A percentile compares a stretch with the other conserved stretches of the same genome.
Evolutionary conservation across 345 rosid genomes (phyloP).

Genomic region (Gossypium rotundifolium): DNA sequence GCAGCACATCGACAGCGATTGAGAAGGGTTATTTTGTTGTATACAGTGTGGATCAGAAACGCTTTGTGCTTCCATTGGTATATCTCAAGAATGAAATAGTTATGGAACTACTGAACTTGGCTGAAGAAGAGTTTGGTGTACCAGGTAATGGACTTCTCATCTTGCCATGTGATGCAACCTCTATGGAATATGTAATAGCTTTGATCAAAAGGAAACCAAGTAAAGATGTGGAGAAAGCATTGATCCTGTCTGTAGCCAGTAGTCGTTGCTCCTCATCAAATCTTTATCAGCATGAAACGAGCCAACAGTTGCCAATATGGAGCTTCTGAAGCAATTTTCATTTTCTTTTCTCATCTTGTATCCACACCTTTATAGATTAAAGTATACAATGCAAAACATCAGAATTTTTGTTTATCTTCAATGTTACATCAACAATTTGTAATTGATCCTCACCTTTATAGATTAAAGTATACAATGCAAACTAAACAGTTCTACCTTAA

Average conservation of each 20-base stretch:
- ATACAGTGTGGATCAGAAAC: background rate
- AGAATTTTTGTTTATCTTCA: background rate
- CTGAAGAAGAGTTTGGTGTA: background rate
- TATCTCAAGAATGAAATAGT: background rate
- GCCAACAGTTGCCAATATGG: background rate
- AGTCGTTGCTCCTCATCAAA: background rate
- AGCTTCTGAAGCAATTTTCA: constrained; percentile 2
- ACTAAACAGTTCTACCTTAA: too few relatives aligned
- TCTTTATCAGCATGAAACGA: background rate
- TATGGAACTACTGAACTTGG: background rate
- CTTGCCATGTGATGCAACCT: background rate
- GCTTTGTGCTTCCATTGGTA: background rate
- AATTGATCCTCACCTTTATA: background rate
- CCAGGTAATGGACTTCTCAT: background rate
- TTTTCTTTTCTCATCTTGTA: background rate
- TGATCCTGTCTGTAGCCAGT: constrained; percentile 11
- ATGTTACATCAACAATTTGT: background rate
- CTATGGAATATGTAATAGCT: constrained; percentile 18
- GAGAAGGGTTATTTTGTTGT: background rate
- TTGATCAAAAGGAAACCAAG: constrained; percentile 7
- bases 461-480: background rate
- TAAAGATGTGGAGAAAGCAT: constrained; percentile 15
- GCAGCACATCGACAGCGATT: background rate
- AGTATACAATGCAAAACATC: background rate
- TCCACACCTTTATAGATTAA: background rate